Conservation (phyloP, 495 filamentous ascomycete genomes). For the Hypomontagnella submonticulosa region DNA sequence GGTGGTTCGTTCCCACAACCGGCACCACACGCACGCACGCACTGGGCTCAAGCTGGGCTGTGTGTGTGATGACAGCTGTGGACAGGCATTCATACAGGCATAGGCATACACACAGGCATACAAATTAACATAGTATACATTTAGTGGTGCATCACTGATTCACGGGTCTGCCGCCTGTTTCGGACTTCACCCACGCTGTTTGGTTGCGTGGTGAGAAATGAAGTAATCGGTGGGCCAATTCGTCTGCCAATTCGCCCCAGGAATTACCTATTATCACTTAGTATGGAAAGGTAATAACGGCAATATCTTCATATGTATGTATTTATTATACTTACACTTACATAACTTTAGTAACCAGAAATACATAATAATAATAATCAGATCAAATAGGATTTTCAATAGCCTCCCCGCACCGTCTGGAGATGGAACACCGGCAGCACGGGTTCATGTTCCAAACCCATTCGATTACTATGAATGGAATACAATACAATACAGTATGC, state of each 20-base stretch:
- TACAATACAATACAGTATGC: constrained; percentile 9
- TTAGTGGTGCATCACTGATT: constrained; percentile 28
- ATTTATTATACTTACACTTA: too few relatives aligned
- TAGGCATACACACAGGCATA: not conserved
- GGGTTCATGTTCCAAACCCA: not conserved
- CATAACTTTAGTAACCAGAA: constrained; percentile 6
- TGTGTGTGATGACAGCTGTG: constrained; percentile 37
- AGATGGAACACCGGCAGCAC: constrained; percentile 2
- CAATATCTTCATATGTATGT: too few relatives aligned
- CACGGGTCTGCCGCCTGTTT: constrained; percentile 40
- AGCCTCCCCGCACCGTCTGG: constrained; percentile 18
- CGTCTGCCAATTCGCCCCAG: constrained; percentile 32
- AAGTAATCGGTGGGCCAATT: constrained; percentile 44
- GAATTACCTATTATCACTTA: constrained; percentile 34
- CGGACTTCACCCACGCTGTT: constrained; percentile 37
- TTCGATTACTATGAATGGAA: not conserved
- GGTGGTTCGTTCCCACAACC: constrained; percentile 9
- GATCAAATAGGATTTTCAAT: constrained; percentile 8
- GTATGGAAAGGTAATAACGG: not conserved
- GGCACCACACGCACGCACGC: too few relatives aligned
- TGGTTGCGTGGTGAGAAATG: constrained; percentile 42
- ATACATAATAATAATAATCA: constrained; percentile 17
- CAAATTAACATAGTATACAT: not conserved
- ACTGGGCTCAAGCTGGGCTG: constrained; percentile 14
- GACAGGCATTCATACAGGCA: constrained; percentile 7